Evolutionary conservation across 352 stramenopile genomes (phyloP).

Genomic region (Albugo laibachii): DNA sequence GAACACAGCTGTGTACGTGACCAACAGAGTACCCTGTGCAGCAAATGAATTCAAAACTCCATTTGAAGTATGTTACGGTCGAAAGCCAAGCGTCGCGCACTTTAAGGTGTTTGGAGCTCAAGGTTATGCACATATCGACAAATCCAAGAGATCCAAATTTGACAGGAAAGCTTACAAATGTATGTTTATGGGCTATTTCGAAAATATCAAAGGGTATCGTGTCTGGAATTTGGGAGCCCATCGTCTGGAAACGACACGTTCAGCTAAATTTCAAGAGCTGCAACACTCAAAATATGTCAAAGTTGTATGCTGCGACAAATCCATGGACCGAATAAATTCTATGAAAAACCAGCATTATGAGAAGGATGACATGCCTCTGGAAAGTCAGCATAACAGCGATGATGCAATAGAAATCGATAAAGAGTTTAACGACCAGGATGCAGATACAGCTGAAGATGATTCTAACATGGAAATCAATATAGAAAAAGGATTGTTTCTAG

Average conservation of each 20-base stretch:
- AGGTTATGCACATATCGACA: conserved; percentile 6
- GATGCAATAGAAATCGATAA: not conserved
- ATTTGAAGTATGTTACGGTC: too few species aligned
- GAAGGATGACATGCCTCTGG: not conserved
- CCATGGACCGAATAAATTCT: too few species aligned
- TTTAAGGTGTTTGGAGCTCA: conserved; percentile 5
- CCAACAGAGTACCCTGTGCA: too few species aligned
- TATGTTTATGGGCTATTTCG: conserved; percentile 10
- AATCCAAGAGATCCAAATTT: conserved; percentile 7
- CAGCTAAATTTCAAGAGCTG: not conserved
- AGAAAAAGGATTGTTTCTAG: not conserved
- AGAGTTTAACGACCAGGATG: not conserved
- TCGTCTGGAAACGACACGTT: not conserved
- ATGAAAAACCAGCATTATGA: not conserved
- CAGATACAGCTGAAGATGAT: not conserved
- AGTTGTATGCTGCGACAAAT: not conserved
- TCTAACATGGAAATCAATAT: not conserved
- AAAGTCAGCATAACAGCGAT: not conserved
- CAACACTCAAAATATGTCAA: not conserved
- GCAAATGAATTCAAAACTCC: not conserved
- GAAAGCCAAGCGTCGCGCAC: not conserved
- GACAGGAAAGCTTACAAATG: conserved; percentile 10
- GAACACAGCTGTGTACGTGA: too few species aligned
- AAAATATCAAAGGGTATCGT: conserved; percentile 8
- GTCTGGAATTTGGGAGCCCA: conserved; percentile 3